phyloP scores from a whole-genome alignment of 371 early-diverging fungal genomes.

The Umbelopsis sp. region DNA sequence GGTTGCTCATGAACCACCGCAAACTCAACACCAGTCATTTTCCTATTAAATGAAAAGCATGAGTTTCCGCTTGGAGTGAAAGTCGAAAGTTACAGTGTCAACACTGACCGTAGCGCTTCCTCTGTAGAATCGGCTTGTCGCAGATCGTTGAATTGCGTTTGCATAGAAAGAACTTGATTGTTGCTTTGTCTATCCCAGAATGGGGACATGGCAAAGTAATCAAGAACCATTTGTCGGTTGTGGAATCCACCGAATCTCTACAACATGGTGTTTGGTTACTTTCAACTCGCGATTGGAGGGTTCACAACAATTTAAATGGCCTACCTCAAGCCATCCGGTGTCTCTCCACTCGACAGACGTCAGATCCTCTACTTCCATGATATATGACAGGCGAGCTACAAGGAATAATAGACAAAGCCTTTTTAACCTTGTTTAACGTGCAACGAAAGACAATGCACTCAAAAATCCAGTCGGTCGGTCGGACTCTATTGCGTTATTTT shows the following conservation, averaged over 20 bases:
- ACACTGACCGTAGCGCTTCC: conserved; percentile 61
- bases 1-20: conserved; percentile 75
- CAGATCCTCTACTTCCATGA: conserved; percentile 36
- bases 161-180: conserved; percentile 97
- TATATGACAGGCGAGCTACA: neutral
- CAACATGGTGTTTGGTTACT: neutral
- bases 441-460: too few relatives aligned
- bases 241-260: conserved; percentile 71
- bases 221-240: conserved; percentile 84
- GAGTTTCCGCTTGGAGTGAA: neutral
- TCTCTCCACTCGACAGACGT: conserved; percentile 56
- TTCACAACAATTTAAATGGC: too few relatives aligned
- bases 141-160: conserved; percentile 91
- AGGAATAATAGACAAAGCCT: too few relatives aligned
- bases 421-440: too few relatives aligned
- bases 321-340: conserved; percentile 52
- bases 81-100: neutral
- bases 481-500: too few relatives aligned
- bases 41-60: conserved; percentile 37
- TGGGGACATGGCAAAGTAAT: conserved; percentile 94
- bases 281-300: too few relatives aligned
- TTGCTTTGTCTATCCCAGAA: conserved; percentile 97
- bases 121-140: conserved; percentile 60
- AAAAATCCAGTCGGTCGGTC: too few relatives aligned
- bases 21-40: conserved; percentile 92